Percentiles rank a stretch among this genome's conserved stretches.
phyloP scores from a whole-genome alignment of 2,329 filamentous ascomycete genomes.

The Ilyonectria destructans region DNA sequence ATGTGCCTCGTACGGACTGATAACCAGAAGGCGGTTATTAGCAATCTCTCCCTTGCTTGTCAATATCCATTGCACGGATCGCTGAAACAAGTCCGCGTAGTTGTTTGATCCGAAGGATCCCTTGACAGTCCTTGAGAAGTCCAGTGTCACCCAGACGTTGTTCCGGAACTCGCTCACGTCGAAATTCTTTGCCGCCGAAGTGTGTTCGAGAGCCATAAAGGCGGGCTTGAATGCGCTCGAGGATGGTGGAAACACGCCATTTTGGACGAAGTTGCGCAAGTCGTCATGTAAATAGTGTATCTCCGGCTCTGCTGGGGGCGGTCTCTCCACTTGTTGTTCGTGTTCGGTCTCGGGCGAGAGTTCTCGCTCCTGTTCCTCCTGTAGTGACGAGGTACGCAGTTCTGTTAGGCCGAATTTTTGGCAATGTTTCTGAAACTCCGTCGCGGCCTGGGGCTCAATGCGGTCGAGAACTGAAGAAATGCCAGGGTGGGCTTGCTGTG shows the following conservation, averaged over 20 bases:
- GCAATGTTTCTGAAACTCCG: background rate
- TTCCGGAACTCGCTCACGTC: slow-evolving; percentile 34
- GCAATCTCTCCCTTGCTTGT: background rate
- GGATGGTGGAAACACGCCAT: slow-evolving; percentile 14
- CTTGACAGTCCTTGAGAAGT: slow-evolving; percentile 39
- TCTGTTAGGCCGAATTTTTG: slow-evolving; percentile 32
- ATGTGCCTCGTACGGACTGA: slow-evolving; percentile 76
- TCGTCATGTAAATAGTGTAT: slow-evolving; percentile 62
- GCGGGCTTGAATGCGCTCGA: slow-evolving; percentile 27
- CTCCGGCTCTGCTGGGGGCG: slow-evolving; percentile 54
- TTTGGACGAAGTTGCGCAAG: slow-evolving; percentile 48
- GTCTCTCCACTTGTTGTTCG: slow-evolving; percentile 70
- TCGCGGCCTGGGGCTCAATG: background rate
- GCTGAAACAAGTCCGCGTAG: slow-evolving; percentile 42
- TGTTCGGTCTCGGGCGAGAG: slow-evolving; percentile 76
- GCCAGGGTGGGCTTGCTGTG: slow-evolving; percentile 32
- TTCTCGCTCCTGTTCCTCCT: slow-evolving; percentile 81
- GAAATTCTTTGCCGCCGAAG: slow-evolving; percentile 39
- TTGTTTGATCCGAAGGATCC: background rate
- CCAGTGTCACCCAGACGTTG: slow-evolving; percentile 36
- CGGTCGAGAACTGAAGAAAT: slow-evolving; percentile 10
- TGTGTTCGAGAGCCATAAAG: slow-evolving; percentile 35
- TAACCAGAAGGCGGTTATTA: slow-evolving; percentile 28
- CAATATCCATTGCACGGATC: slow-evolving; percentile 47
- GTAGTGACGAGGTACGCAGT: slow-evolving; percentile 52